Evolutionary conservation across 2,329 filamentous ascomycete species (phyloP).

Genomic region (Sarocladium oryzae): DNA sequence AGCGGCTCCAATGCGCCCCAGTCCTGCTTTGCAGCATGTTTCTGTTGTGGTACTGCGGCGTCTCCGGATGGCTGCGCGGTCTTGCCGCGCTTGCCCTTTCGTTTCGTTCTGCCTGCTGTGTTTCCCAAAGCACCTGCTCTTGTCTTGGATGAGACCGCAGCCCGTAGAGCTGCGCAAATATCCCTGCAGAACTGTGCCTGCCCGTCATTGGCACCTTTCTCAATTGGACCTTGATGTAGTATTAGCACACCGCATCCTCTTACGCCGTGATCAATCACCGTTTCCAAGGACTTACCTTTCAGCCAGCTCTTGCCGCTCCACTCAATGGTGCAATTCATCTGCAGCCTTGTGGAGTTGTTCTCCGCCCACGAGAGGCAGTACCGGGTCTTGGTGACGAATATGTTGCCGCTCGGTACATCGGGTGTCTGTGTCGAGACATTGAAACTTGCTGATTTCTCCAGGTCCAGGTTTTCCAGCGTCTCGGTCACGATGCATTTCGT

Average conservation of each 20-base stretch:
- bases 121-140: conserved; percentile 36
- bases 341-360: conserved; percentile 74
- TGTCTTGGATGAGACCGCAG: conserved; percentile 61
- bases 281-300: conserved; percentile 58
- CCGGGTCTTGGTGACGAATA: conserved; percentile 86
- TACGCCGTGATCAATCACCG: conserved; percentile 8
- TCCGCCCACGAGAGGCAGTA: conserved; percentile 94
- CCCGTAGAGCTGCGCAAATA: conserved; percentile 66
- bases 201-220: conserved; percentile 89
- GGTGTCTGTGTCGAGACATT: conserved; percentile 80
- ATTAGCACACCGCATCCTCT: not conserved
- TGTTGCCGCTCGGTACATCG: conserved; percentile 88
- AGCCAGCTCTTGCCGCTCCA: conserved; percentile 99
- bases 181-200: conserved; percentile 79
- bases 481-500: conserved; percentile 91
- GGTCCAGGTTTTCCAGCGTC: conserved; percentile 74
- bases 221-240: conserved; percentile 69
- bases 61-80: conserved; percentile 38
- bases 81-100: conserved; percentile 51
- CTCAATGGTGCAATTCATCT: conserved; percentile 85
- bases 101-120: conserved; percentile 51
- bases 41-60: conserved; percentile 30
- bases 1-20: conserved; percentile 84
- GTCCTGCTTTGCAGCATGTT: conserved; percentile 37
- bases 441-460: conserved; percentile 83